Conservation (phyloP, 345 rosid genomes). For the Rhodamnia argentea region DNA sequence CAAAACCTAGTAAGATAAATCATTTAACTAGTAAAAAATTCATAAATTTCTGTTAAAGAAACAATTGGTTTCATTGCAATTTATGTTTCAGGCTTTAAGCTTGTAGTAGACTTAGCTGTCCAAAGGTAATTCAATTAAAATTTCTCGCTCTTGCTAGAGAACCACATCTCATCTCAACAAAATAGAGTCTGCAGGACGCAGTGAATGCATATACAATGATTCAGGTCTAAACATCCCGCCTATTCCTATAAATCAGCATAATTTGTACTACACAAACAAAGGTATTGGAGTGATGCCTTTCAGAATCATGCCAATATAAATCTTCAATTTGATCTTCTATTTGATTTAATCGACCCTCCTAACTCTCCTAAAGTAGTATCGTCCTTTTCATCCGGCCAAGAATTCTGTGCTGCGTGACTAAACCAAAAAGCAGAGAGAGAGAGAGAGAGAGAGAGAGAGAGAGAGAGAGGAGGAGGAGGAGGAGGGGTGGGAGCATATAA, state of each 20-base stretch:
- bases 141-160: neutral
- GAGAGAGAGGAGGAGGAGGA: neutral
- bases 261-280: neutral
- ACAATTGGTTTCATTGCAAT: neutral
- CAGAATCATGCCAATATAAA: neutral
- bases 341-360: neutral
- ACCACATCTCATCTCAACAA: neutral
- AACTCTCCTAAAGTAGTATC: neutral
- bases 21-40: neutral
- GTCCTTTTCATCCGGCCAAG: neutral
- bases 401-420: neutral
- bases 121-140: neutral
- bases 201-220: neutral
- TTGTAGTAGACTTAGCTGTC: neutral
- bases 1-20: neutral
- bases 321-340: neutral
- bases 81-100: neutral
- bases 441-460: neutral
- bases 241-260: neutral
- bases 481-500: neutral
- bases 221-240: neutral
- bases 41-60: neutral
- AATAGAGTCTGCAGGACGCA: neutral
- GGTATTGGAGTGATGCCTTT: neutral
- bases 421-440: neutral